Percentiles rank a stretch among this genome's conserved stretches.
These are phyloP conservation scores for Backusella morwellensis DNA, from an alignment of 192 early-diverging fungal species.

Conservation along the genomic window DNA sequence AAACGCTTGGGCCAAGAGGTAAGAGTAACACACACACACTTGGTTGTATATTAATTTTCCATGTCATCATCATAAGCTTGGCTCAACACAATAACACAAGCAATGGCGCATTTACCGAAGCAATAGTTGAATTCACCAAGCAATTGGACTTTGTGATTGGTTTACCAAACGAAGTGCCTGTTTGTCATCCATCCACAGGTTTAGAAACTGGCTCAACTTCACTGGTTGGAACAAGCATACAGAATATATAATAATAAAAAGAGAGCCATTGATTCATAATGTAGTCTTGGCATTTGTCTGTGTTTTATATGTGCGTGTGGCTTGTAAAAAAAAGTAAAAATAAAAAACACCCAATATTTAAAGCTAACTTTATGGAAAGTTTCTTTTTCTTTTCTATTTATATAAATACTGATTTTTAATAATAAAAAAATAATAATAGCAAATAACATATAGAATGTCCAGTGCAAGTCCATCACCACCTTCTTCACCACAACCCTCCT, in stretches of 20 bases:
- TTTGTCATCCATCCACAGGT: neutral
- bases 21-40: neutral
- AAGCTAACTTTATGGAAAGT: neutral
- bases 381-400: neutral
- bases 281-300: neutral
- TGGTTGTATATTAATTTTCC: neutral
- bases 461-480: constrained; percentile 9
- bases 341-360: neutral
- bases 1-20: constrained; percentile 78
- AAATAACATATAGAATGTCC: neutral
- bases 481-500: neutral
- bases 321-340: neutral
- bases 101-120: constrained; percentile 58
- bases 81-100: constrained; percentile 57
- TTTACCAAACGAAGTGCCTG: neutral
- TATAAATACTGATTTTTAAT: neutral
- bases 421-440: neutral
- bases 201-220: neutral
- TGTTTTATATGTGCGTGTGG: neutral
- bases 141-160: constrained; percentile 54
- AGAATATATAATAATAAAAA: neutral
- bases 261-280: neutral
- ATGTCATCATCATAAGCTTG: constrained; percentile 30
- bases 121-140: constrained; percentile 58
- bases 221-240: neutral